Evolutionary conservation across 2,329 filamentous ascomycete genomes (phyloP).

Genomic region (Mollisiaceae sp.): DNA sequence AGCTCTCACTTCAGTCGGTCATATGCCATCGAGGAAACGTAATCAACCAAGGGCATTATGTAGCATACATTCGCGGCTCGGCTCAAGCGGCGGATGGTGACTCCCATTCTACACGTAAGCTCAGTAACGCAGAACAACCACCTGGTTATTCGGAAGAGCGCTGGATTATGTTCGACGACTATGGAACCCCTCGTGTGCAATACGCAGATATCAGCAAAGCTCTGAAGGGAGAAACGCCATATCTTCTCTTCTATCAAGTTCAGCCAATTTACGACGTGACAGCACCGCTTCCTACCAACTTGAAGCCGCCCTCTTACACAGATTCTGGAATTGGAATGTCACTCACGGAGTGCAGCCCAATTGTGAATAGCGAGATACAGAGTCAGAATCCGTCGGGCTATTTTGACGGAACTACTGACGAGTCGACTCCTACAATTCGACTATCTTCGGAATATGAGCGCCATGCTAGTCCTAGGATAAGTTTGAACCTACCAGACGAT

Average conservation of each 20-base stretch:
- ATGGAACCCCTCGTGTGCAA: constrained; percentile 72
- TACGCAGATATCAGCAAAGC: constrained; percentile 80
- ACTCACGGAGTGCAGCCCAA: constrained; percentile 19
- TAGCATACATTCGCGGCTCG: constrained; percentile 82
- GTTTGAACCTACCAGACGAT: constrained; percentile 52
- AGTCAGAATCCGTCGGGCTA: constrained; percentile 42
- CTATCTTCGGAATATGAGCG: constrained; percentile 60
- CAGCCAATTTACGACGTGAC: constrained; percentile 76
- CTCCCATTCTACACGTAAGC: constrained; percentile 54
- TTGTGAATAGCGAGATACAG: constrained; percentile 5
- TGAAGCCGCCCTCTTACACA: constrained; percentile 61
- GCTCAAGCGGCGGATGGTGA: constrained; percentile 65
- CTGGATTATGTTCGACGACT: constrained; percentile 93
- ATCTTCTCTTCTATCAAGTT: constrained; percentile 94
- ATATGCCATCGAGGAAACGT: constrained; percentile 91
- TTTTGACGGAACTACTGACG: constrained; percentile 50
- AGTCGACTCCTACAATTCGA: constrained; percentile 52
- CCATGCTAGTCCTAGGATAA: constrained; percentile 45
- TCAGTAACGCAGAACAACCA: constrained; percentile 51
- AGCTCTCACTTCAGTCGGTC: constrained; percentile 87
- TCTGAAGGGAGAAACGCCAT: constrained; percentile 82
- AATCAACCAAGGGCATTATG: constrained; percentile 88
- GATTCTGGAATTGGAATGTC: constrained; percentile 44
- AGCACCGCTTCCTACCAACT: constrained; percentile 44
- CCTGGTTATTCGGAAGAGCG: constrained; percentile 72